Conservation (phyloP, 768 basidiomycete genomes). For the Lactifluus volemus region DNA sequence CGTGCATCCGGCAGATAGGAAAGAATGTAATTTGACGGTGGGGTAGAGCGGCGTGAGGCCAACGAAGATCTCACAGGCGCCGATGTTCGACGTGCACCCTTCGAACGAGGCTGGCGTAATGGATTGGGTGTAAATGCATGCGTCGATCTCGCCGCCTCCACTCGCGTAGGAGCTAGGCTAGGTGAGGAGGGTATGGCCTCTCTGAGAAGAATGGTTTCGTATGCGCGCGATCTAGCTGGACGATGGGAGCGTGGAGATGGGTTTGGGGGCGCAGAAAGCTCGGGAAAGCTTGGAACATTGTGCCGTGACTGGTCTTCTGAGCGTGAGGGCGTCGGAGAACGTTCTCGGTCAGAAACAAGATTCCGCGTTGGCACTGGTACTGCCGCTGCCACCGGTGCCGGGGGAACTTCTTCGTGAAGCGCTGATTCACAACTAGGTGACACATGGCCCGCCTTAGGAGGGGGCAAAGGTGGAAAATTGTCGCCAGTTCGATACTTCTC, state of each 20-base stretch:
- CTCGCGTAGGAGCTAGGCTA: neutral
- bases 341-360: neutral
- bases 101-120: neutral
- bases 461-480: neutral
- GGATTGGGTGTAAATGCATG: neutral
- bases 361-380: too few species aligned
- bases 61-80: neutral
- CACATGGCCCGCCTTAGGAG: neutral
- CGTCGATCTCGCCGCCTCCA: neutral
- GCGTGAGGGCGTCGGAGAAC: neutral
- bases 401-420: neutral
- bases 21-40: neutral
- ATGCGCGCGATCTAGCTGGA: neutral
- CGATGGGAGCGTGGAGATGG: neutral
- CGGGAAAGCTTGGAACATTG: neutral
- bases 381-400: neutral
- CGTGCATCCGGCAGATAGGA: conserved; percentile 5
- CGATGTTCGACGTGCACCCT: neutral
- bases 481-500: neutral
- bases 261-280: neutral
- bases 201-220: neutral
- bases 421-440: conserved; percentile 4
- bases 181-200: neutral
- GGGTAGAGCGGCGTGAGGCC: neutral
- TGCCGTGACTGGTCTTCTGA: neutral